Evolutionary conservation across 208 protist species (phyloP), one percentile per base, ranked within the genome.

Genomic region (Herpetomonas samuelpessoai): DNA sequence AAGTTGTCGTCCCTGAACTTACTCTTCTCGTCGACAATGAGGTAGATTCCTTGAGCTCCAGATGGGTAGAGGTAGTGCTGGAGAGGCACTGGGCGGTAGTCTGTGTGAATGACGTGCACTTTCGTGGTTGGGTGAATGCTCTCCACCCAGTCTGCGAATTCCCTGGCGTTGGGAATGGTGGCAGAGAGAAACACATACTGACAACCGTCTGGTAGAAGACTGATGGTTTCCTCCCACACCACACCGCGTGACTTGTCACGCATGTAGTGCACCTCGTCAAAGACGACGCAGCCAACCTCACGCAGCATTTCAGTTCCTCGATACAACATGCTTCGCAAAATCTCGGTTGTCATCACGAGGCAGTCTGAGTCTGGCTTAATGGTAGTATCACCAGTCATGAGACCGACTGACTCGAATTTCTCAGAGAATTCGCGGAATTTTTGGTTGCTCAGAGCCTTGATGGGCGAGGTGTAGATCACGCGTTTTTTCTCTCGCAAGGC

Each of bases 201-300:
- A 30, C 99, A 98, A 29, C 94, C 95, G 45, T 98, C 85, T 2
- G 98, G 98, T 9, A 99, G 78, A 7, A 99, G 62, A 71, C 99
- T 99, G 57, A 99, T 99, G 29, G 98, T 99, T 72, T 99, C 99
- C 75, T 99, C 99, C 99, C 99, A 99, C 1, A 99, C 99, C 0
- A 99, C 98, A 59, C 99, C 99, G 49, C 99, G 91, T 3, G 90
- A 95, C 68, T 98, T 98, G 76, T 99, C 98, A 38, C 98, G 86
- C 96, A 99, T 99, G 86, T 99, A 99, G 82, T 99, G 99, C 50
- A 99, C 98, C 81, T 99, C 98, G 76, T 99, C 99, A 67, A 99
- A 99, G 35, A 99, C 92, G 12, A 99, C 99, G 88, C 98, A 99
- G 21, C 94, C 95, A 6, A 99, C 97, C 75, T 99, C 98, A 19